Conservation (phyloP, 345 rosid species). For the Arabidopsis suecica region DNA sequence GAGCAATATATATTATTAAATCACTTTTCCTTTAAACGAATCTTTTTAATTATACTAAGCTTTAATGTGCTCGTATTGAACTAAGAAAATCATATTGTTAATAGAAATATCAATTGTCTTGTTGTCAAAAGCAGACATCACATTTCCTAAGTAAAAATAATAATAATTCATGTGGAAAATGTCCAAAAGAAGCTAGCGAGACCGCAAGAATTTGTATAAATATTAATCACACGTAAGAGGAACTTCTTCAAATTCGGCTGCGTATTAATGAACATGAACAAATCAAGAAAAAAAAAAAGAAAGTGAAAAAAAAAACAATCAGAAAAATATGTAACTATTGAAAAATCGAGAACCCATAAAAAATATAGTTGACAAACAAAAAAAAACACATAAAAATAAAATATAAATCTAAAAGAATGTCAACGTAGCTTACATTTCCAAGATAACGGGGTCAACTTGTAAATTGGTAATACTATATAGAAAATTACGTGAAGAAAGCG, state of each 20-base stretch:
- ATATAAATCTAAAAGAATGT: constrained; percentile 27
- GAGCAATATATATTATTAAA: constrained; percentile 30
- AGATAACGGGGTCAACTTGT: constrained; percentile 41
- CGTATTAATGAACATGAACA: constrained; percentile 23
- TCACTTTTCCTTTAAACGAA: not conserved
- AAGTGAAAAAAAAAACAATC: not conserved
- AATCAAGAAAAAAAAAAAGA: no score
- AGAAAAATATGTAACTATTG: not conserved
- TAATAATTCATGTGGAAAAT: constrained; percentile 24
- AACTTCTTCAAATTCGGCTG: constrained; percentile 8
- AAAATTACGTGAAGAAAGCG: constrained; percentile 30
- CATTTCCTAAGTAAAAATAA: not conserved
- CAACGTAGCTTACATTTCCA: constrained; percentile 36
- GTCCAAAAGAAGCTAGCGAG: constrained; percentile 10
- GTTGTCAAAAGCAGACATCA: constrained; percentile 20
- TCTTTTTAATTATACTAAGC: not conserved
- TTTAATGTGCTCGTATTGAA: no score
- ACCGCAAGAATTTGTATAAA: constrained; percentile 1
- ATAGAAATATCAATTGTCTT: constrained; percentile 4
- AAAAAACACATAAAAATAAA: not conserved
- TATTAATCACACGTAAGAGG: constrained; percentile 6
- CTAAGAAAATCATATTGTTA: not conserved
- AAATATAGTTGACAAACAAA: constrained; percentile 24
- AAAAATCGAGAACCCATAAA: not conserved
- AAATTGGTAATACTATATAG: constrained; percentile 7